Conservation (phyloP, 768 basidiomycete genomes). For the Lyophyllum shimeji region DNA sequence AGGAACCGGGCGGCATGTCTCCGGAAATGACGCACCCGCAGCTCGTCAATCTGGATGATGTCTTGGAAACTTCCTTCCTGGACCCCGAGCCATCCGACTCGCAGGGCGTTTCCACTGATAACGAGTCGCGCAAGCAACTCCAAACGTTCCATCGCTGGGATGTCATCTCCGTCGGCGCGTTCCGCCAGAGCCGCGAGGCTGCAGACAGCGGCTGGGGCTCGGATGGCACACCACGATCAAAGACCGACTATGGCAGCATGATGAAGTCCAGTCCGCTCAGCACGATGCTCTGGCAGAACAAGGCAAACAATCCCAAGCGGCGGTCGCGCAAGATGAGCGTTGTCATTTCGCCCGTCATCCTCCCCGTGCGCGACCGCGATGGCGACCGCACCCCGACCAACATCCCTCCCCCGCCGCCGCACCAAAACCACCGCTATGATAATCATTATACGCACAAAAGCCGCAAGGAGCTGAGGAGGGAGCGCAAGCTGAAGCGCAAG, state of each 20-base stretch:
- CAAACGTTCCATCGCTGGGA: constrained; percentile 71
- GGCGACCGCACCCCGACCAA: constrained; percentile 58
- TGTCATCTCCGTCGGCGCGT: constrained; percentile 67
- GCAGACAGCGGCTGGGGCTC: constrained; percentile 33
- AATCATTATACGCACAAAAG: constrained; percentile 46
- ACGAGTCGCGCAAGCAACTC: constrained; percentile 40
- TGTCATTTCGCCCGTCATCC: constrained; percentile 49
- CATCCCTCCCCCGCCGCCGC: constrained; percentile 27
- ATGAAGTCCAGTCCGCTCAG: constrained; percentile 58
- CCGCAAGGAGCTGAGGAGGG: constrained; percentile 63
- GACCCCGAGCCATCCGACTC: constrained; percentile 50
- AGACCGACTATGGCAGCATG: constrained; percentile 44
- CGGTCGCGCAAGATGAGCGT: constrained; percentile 31
- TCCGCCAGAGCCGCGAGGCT: constrained; percentile 57
- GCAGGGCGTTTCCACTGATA: constrained; percentile 28
- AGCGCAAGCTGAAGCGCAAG: constrained; percentile 69
- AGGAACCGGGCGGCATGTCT: constrained; percentile 21
- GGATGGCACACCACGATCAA: constrained; percentile 31
- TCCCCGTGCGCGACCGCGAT: constrained; percentile 43
- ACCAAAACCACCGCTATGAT: constrained; percentile 36
- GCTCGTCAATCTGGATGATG: constrained; percentile 69
- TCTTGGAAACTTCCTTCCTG: constrained; percentile 72
- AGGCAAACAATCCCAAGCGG: constrained; percentile 20
- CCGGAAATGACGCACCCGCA: constrained; percentile 44
- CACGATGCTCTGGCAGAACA: constrained; percentile 53